phyloP scores from a whole-genome alignment of 495 filamentous ascomycete species.

The Penicillium nucicola region DNA sequence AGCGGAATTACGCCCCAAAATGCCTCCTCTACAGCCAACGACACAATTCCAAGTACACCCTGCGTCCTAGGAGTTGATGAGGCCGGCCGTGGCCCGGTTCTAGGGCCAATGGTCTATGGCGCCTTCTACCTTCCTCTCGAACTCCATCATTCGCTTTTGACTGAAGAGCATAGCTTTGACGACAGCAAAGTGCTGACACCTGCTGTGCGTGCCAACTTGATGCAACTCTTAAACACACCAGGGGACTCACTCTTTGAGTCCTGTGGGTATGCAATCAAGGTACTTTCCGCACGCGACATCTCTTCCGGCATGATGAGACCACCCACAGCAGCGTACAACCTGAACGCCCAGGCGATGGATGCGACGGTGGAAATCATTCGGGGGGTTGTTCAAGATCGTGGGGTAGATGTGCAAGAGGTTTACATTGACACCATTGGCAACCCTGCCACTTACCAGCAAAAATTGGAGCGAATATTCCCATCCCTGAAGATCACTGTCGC shows the following conservation, averaged over 20 bases:
- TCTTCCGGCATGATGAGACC: constrained; percentile 74
- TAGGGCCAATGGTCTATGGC: constrained; percentile 97
- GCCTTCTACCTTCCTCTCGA: constrained; percentile 76
- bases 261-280: constrained; percentile 79
- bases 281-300: constrained; percentile 84
- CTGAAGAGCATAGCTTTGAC: constrained; percentile 77
- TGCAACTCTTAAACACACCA: constrained; percentile 69
- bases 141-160: constrained; percentile 68
- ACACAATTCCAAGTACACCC: constrained; percentile 30
- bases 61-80: constrained; percentile 90
- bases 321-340: constrained; percentile 65
- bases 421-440: constrained; percentile 95
- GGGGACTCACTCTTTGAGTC: constrained; percentile 58
- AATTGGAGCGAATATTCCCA: constrained; percentile 81
- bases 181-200: constrained; percentile 88
- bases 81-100: constrained; percentile 89
- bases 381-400: constrained; percentile 62
- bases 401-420: constrained; percentile 80
- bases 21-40: constrained; percentile 12
- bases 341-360: constrained; percentile 98
- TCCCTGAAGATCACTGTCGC: constrained; percentile 77
- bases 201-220: constrained; percentile 65
- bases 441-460: constrained; percentile 76
- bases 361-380: constrained; percentile 84
- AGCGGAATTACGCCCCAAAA: constrained; percentile 42